Base-by-base conservation (phyloP, 2,329 filamentous ascomycete species). In the Diaporthe capsici region DNA sequence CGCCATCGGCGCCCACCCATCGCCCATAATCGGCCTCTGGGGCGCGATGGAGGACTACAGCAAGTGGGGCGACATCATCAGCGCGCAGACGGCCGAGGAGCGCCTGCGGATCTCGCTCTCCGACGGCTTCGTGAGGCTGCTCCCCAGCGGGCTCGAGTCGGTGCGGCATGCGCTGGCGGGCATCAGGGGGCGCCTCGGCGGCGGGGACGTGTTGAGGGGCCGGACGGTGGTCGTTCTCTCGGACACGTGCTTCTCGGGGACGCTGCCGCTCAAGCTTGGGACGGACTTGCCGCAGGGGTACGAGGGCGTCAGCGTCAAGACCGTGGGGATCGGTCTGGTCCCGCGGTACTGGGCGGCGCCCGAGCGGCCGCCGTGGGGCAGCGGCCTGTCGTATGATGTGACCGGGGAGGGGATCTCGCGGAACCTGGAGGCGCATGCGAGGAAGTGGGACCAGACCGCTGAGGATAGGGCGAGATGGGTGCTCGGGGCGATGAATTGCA, bases 91-190 rank as follows among this genome's bases (percentile, higher is more conserved):
- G 6, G 12, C 74, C 60, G 68, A 73, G 25, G 57, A 63, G 34
- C 55, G 71, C 42, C 71, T 73, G 15, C 70, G 44, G 28, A 53
- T 72, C 58, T 51, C 37, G n/a, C 39, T 75, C 28, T 58, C 49
- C 2, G 71, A 65, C 25, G 74, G 57, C 1, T 73, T 73, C 39
- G 63, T 72, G 17, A 12, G 42, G 71, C 49, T 74, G 20, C 63
- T 76, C 17, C 75, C 75, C 31, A 73, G 67, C 34, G 72, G 63
- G n/a, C 58, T 71, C 31, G 67, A 76, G 72, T 74, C 75, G 31
- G 28, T 70, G 9, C 67, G 68, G 51, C 61, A 42, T 25, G 72
- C 61, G 31, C 42, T 71, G 34, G 31, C 39, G n/a, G 44, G 28
- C 13, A 74, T 68, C 25, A 44, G 71, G 49, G 15, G 31, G 3